phyloP scores from a whole-genome alignment of 2,329 filamentous ascomycete genomes.

The Trichoderma aggressivum region DNA sequence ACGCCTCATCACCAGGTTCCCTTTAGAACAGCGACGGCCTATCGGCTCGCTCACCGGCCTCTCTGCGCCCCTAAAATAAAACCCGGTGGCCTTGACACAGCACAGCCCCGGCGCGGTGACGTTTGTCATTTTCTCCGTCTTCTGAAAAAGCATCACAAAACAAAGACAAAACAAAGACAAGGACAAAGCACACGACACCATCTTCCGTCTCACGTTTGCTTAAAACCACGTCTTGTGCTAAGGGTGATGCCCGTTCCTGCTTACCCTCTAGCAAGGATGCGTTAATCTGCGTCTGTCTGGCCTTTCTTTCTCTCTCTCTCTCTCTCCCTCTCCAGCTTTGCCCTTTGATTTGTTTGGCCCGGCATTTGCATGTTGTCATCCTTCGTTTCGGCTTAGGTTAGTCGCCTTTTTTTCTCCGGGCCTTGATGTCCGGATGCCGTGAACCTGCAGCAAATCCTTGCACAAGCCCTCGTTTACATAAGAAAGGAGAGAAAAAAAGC shows the following conservation, averaged over 20 bases:
- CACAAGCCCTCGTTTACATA: background rate
- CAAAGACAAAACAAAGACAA: background rate
- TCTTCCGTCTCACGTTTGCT: background rate
- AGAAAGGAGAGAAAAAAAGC: background rate
- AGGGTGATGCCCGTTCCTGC: background rate
- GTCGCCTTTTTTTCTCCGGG: background rate
- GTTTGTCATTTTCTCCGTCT: background rate
- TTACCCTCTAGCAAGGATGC: conserved; percentile 1
- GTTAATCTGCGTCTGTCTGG: background rate
- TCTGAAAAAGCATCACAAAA: background rate
- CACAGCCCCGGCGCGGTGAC: conserved; percentile 19
- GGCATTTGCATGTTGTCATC: background rate
- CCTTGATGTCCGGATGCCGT: background rate
- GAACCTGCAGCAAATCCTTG: conserved; percentile 6
- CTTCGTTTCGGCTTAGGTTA: background rate
- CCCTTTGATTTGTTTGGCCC: background rate
- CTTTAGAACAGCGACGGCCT: background rate
- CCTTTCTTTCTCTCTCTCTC: background rate
- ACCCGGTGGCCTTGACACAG: conserved; percentile 10
- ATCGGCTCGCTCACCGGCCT: conserved; percentile 11
- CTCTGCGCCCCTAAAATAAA: conserved; percentile 13
- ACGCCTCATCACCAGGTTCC: conserved; percentile 7
- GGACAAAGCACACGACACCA: background rate
- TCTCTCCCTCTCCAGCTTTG: background rate
- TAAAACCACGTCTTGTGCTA: background rate